Evolutionary conservation across 2,329 filamentous ascomycete species (phyloP).

Genomic region (Kalmusia sp.): DNA sequence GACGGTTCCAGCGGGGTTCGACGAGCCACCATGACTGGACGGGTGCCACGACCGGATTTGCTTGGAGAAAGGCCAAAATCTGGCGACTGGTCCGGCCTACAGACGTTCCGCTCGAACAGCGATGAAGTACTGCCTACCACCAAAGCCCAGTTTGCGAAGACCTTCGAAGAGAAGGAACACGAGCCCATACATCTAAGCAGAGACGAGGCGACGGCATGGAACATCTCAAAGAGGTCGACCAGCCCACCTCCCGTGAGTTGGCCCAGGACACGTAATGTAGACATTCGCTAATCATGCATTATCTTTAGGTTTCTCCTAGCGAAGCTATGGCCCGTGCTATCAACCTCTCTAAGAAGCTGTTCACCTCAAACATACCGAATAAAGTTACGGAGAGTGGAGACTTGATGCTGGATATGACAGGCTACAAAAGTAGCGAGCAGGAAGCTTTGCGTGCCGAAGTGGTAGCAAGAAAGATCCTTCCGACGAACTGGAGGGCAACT

Average conservation of each 20-base stretch:
- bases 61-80: conserved; percentile 33
- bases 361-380: conserved; percentile 88
- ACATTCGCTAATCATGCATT: no score
- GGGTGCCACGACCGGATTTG: conserved; percentile 30
- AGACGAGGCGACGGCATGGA: conserved; percentile 45
- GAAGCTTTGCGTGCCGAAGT: conserved; percentile 91
- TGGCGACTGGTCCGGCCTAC: conserved; percentile 45
- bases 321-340: conserved; percentile 86
- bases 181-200: conserved; percentile 42
- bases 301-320: conserved; percentile 55
- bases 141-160: conserved; percentile 46
- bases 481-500: conserved; percentile 91
- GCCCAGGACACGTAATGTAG: no score
- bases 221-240: conserved; percentile 61
- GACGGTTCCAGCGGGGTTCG: conserved; percentile 51
- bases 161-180: conserved; percentile 34
- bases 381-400: conserved; percentile 93
- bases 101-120: conserved; percentile 55
- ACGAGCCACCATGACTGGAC: conserved; percentile 40
- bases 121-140: conserved; percentile 60
- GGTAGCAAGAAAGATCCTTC: conserved; percentile 90
- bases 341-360: conserved; percentile 84
- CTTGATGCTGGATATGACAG: conserved; percentile 97
- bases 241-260: conserved; percentile 73
- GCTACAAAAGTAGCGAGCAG: conserved; percentile 93